Evolutionary conservation across 495 filamentous ascomycete species (phyloP).

Genomic region (Penicillium bovifimosum): DNA sequence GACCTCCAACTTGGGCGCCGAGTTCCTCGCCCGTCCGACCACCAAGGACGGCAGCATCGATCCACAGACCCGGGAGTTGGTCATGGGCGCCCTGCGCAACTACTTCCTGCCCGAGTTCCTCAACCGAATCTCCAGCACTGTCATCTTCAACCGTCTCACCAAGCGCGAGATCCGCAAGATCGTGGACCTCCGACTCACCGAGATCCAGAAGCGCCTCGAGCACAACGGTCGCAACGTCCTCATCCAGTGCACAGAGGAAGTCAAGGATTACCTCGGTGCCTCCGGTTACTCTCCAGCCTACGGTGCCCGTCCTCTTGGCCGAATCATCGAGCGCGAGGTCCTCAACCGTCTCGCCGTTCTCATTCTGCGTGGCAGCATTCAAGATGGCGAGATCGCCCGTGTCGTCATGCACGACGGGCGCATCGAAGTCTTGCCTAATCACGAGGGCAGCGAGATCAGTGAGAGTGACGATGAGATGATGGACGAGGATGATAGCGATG

Average conservation of each 20-base stretch:
- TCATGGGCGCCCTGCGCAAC: conserved; percentile 80
- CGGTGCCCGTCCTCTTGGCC: conserved; percentile 78
- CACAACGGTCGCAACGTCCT: conserved; percentile 75
- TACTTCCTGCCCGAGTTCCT: conserved; percentile 98
- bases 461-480: conserved; percentile 64
- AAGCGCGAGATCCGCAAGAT: conserved; percentile 86
- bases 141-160: conserved; percentile 98
- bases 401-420: conserved; percentile 74
- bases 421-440: conserved; percentile 77
- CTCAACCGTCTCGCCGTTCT: conserved; percentile 88
- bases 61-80: conserved; percentile 75
- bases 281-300: conserved; percentile 93
- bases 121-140: conserved; percentile 88
- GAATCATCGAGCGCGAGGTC: conserved; percentile 93
- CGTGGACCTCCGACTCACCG: conserved; percentile 80
- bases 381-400: conserved; percentile 74
- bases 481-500: conserved; percentile 63
- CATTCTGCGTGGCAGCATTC: conserved; percentile 76
- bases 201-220: conserved; percentile 84
- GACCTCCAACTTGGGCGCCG: conserved; percentile 95
- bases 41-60: conserved; percentile 81
- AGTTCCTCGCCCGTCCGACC: conserved; percentile 77
- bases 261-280: conserved; percentile 82
- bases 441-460: conserved; percentile 53
- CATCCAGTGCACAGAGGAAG: conserved; percentile 71